Conservation (phyloP, 495 filamentous ascomycete genomes). For the Haplographium delicatum region DNA sequence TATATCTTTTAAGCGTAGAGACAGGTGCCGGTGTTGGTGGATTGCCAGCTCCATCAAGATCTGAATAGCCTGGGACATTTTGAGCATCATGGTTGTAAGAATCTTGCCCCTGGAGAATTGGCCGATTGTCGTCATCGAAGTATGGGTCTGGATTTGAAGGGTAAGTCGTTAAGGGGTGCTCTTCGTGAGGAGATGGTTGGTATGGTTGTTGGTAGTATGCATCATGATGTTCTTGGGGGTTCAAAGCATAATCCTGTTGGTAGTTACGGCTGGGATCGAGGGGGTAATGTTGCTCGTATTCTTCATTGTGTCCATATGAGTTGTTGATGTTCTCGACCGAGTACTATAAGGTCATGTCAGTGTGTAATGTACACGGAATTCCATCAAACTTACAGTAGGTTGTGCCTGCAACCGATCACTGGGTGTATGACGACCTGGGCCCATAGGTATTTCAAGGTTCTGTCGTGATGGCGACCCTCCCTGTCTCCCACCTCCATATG, state of each 20-base stretch:
- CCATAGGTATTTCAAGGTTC: slow-evolving; percentile 65
- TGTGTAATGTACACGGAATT: background rate
- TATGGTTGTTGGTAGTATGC: slow-evolving; percentile 81
- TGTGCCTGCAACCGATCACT: slow-evolving; percentile 65
- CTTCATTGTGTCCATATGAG: slow-evolving; percentile 64
- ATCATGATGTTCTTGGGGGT: slow-evolving; percentile 81
- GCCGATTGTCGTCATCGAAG: slow-evolving; percentile 37
- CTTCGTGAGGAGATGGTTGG: slow-evolving; percentile 57
- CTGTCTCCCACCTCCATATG: slow-evolving; percentile 21
- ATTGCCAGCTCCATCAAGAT: slow-evolving; percentile 25
- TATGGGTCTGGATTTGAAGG: slow-evolving; percentile 10
- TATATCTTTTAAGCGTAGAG: slow-evolving; percentile 78
- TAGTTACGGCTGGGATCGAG: slow-evolving; percentile 39
- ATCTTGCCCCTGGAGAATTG: slow-evolving; percentile 45
- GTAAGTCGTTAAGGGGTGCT: slow-evolving; percentile 22
- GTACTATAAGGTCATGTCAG: slow-evolving; percentile 44
- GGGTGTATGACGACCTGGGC: slow-evolving; percentile 42
- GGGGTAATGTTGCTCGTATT: slow-evolving; percentile 48
- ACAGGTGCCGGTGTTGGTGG: slow-evolving; percentile 53
- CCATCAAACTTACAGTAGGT: slow-evolving; percentile 55
- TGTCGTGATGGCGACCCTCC: slow-evolving; percentile 28
- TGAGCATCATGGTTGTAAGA: slow-evolving; percentile 45
- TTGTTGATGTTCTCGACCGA: slow-evolving; percentile 73
- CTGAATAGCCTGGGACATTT: slow-evolving; percentile 25
- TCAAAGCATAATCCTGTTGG: slow-evolving; percentile 62